Conservation (phyloP, 2,329 filamentous ascomycete genomes). For the Neurospora sp. region DNA sequence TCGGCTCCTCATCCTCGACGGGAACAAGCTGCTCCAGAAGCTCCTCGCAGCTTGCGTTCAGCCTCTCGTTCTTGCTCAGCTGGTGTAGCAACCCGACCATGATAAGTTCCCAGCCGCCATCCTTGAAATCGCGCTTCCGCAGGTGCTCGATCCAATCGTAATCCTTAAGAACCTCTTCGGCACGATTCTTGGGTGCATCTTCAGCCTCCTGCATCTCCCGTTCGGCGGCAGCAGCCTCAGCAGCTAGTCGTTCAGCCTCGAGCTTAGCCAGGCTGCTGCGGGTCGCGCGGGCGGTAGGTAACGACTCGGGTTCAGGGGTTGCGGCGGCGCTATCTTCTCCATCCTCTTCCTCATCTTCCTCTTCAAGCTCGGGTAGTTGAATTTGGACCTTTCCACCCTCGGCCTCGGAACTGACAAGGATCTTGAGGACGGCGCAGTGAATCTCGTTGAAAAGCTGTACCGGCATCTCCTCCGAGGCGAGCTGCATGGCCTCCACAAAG, state of each 20-base stretch:
- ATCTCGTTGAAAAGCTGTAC: constrained; percentile 85
- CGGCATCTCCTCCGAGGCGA: constrained; percentile 60
- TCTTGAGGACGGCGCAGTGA: constrained; percentile 83
- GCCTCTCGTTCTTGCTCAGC: constrained; percentile 63
- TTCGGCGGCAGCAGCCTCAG: constrained; percentile 46
- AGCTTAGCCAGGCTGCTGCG: constrained; percentile 76
- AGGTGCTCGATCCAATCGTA: constrained; percentile 82
- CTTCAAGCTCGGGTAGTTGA: constrained; percentile 63
- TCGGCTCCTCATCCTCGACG: constrained; percentile 57
- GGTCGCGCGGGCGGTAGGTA: constrained; percentile 61
- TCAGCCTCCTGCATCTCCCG: constrained; percentile 36
- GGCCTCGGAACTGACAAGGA: constrained; percentile 65
- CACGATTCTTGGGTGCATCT: constrained; percentile 49
- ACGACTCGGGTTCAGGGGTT: constrained; percentile 61
- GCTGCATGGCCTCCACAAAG: constrained; percentile 77
- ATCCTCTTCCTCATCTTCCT: constrained; percentile 58
- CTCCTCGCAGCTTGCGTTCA: constrained; percentile 64
- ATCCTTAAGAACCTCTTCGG: constrained; percentile 61
- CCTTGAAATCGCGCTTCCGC: constrained; percentile 70
- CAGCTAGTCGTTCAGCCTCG: constrained; percentile 59
- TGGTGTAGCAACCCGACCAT: constrained; percentile 80
- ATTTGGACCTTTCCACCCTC: constrained; percentile 74
- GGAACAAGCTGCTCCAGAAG: constrained; percentile 76
- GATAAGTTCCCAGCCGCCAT: constrained; percentile 87
- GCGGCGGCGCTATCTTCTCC: constrained; percentile 44